Evolutionary conservation across 1,284 basidiomycete species (phyloP).

Genomic region (Marasmius sp.): DNA sequence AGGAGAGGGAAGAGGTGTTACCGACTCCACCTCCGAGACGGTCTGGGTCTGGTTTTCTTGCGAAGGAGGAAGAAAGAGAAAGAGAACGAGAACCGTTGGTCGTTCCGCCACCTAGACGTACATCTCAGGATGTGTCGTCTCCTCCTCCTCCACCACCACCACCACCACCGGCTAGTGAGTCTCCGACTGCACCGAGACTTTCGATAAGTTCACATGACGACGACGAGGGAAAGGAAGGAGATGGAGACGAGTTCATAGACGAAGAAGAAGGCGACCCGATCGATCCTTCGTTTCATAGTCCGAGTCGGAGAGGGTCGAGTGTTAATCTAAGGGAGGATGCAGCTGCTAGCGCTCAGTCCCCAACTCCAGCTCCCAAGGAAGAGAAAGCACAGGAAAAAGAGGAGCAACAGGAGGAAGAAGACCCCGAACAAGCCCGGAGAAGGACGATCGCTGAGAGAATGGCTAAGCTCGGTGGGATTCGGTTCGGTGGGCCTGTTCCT

Average conservation of each 20-base stretch:
- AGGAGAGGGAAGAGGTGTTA: constrained; percentile 12
- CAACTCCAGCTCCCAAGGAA: no score
- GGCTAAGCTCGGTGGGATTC: constrained; percentile 75
- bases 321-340: constrained; percentile 19
- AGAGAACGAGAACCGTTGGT: constrained; percentile 2
- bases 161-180: no score
- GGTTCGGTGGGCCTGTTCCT: constrained; percentile 58
- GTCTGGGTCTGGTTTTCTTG: neutral
- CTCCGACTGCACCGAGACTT: neutral
- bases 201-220: constrained; percentile 7
- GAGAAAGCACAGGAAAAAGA: constrained; percentile 8
- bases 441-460: constrained; percentile 75
- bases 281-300: constrained; percentile 59
- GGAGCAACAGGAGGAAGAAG: constrained; percentile 35
- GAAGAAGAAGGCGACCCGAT: constrained; percentile 70
- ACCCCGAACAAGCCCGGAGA: constrained; percentile 49
- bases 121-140: neutral
- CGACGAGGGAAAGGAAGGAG: no score
- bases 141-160: neutral
- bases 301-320: constrained; percentile 36
- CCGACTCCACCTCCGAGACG: constrained; percentile 13
- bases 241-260: constrained; percentile 46
- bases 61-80: neutral
- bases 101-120: constrained; percentile 10
- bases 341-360: no score